phyloP scores from a whole-genome alignment of 2,329 filamentous ascomycete genomes.

The Metarhizium anisopliae region DNA sequence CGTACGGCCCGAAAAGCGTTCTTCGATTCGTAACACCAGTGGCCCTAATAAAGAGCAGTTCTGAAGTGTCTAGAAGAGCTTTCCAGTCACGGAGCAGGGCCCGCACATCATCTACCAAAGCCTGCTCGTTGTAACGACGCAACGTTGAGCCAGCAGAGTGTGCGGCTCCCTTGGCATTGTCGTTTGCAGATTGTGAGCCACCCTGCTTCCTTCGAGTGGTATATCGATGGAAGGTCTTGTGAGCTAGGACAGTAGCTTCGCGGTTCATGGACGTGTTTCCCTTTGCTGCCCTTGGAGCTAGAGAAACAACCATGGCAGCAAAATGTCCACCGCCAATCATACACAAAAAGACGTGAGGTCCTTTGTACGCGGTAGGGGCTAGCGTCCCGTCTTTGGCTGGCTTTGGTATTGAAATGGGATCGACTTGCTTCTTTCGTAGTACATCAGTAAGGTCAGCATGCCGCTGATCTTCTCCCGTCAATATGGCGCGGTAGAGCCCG shows the following conservation, averaged over 20 bases:
- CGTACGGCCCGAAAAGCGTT: conserved; percentile 85
- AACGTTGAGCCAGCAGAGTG: conserved; percentile 88
- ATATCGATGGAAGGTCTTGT: conserved; percentile 97
- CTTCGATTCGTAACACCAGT: conserved; percentile 79
- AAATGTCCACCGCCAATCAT: conserved; percentile 99
- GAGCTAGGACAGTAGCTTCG: conserved; percentile 79
- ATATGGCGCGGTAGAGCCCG: conserved; percentile 76
- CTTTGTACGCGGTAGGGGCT: conserved; percentile 48
- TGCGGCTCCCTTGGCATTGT: conserved; percentile 85
- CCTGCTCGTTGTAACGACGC: conserved; percentile 89
- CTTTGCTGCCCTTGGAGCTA: conserved; percentile 71
- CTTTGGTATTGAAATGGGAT: conserved; percentile 46
- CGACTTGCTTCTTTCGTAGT: conserved; percentile 68
- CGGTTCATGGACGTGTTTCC: conserved; percentile 62
- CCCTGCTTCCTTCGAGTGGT: conserved; percentile 95
- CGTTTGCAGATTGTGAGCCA: conserved; percentile 88
- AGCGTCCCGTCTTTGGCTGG: conserved; percentile 49
- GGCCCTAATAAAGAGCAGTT: conserved; percentile 81
- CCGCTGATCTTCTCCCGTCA: conserved; percentile 62
- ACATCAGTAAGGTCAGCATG: conserved; percentile 53
- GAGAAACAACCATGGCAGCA: conserved; percentile 87
- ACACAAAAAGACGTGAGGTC: conserved; percentile 87
- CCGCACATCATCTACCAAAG: conserved; percentile 80
- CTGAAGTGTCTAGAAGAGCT: conserved; percentile 69
- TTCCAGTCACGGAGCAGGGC: conserved; percentile 79